These are phyloP conservation scores for Aspergillus carbonarius DNA, from an alignment of 2,329 filamentous ascomycete genomes.

Conservation along the genomic window DNA sequence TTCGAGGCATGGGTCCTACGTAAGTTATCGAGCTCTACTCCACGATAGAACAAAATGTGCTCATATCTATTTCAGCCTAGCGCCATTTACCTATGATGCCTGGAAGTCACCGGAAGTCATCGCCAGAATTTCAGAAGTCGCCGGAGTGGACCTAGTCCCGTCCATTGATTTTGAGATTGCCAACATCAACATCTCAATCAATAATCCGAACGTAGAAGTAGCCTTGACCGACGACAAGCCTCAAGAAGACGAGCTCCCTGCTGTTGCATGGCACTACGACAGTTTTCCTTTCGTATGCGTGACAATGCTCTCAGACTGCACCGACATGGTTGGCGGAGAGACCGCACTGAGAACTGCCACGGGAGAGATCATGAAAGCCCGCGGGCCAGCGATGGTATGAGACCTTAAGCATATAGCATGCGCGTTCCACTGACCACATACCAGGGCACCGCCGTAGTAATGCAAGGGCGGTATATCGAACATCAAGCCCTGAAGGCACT, in stretches of 20 bases:
- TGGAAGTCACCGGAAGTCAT: conserved; percentile 58
- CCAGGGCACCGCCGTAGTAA: conserved; percentile 51
- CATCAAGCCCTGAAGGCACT: conserved; percentile 60
- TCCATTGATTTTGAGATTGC: conserved; percentile 47
- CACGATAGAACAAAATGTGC: background rate
- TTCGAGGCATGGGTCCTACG: conserved; percentile 55
- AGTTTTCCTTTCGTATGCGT: conserved; percentile 63
- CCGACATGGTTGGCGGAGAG: conserved; percentile 63
- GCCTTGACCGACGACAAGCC: background rate
- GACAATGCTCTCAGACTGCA: conserved; percentile 63
- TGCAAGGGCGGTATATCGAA: conserved; percentile 65
- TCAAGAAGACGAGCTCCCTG: conserved; percentile 49
- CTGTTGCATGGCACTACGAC: conserved; percentile 63
- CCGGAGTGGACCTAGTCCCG: conserved; percentile 59
- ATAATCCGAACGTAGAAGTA: background rate
- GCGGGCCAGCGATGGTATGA: conserved; percentile 49
- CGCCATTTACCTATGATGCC: conserved; percentile 60
- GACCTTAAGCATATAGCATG: background rate
- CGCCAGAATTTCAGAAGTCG: conserved; percentile 55
- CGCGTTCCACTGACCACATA: background rate
- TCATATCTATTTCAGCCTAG: conserved; percentile 44
- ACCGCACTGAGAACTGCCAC: conserved; percentile 51
- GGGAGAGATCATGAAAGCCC: conserved; percentile 15
- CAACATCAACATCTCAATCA: background rate
- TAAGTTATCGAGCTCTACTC: conserved; percentile 37